Evolutionary conservation across 148 eudicot species (phyloP).

Genomic region (Rhododendron molle): DNA sequence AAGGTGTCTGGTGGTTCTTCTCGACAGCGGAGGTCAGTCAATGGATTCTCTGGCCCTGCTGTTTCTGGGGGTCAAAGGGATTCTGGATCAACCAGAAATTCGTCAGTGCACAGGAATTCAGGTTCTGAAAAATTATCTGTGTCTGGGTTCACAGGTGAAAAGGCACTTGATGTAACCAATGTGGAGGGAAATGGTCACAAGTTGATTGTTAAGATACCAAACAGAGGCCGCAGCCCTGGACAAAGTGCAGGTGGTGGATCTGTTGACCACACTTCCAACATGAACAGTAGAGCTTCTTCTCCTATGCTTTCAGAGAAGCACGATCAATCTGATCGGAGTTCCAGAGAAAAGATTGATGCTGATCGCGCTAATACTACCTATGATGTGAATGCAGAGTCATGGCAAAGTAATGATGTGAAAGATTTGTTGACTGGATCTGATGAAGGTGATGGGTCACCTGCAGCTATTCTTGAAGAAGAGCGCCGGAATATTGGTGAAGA

Average conservation of each 20-base stretch:
- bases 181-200: slow-evolving; percentile 51
- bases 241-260: slow-evolving; percentile 42
- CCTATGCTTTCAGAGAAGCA: slow-evolving; percentile 51
- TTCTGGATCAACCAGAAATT: slow-evolving; percentile 32
- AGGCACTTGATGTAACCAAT: slow-evolving; percentile 34
- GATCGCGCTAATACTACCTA: slow-evolving; percentile 18
- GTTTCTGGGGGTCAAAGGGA: slow-evolving; percentile 35
- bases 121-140: slow-evolving; percentile 45
- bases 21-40: slow-evolving; percentile 45
- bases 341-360: slow-evolving; percentile 30
- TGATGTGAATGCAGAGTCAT: slow-evolving; percentile 37
- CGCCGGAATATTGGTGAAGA: slow-evolving; percentile 21
- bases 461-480: slow-evolving; percentile 28
- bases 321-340: slow-evolving; percentile 42
- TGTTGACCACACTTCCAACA: slow-evolving; percentile 42
- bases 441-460: slow-evolving; percentile 43
- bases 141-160: slow-evolving; percentile 30
- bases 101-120: slow-evolving; percentile 26
- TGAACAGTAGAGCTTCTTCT: slow-evolving; percentile 59
- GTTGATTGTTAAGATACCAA: slow-evolving; percentile 76
- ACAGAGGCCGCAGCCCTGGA: slow-evolving; percentile 61
- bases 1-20: slow-evolving; percentile 43
- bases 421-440: slow-evolving; percentile 35
- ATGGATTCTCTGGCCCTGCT: slow-evolving; percentile 39
- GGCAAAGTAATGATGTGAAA: slow-evolving; percentile 43